A percentile compares a stretch with the other conserved stretches of the same genome.
These are phyloP conservation scores for Pseudopediastrum boryanum DNA, from an alignment of 139 green algal genomes.

Conservation along the genomic window DNA sequence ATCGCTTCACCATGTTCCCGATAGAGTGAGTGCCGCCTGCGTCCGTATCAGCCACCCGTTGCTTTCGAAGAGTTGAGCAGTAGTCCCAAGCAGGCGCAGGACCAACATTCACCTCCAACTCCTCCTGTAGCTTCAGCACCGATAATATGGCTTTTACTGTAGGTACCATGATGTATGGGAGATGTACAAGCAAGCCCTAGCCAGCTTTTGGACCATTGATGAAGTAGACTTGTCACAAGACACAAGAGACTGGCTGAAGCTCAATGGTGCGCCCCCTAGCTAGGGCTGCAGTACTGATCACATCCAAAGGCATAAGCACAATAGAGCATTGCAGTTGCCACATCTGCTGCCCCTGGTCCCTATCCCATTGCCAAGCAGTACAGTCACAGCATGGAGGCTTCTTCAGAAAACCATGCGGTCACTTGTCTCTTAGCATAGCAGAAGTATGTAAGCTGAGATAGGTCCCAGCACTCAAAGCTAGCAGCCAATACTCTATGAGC, in stretches of 20 bases:
- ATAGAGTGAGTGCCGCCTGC: slow-evolving; percentile 65
- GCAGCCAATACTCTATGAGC: too few species aligned
- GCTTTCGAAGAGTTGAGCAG: not conserved
- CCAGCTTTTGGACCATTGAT: slow-evolving; percentile 93
- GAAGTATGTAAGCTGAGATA: too few species aligned
- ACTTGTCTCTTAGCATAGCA: too few species aligned
- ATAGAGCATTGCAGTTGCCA: too few species aligned
- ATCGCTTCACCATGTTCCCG: slow-evolving; percentile 92
- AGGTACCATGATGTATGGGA: slow-evolving; percentile 78
- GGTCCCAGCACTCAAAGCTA: too few species aligned
- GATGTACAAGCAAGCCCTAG: slow-evolving; percentile 98
- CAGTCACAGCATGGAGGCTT: too few species aligned
- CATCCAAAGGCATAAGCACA: too few species aligned
- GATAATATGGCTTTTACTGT: not conserved
- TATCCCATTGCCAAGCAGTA: too few species aligned
- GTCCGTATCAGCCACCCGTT: not conserved
- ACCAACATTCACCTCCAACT: not conserved
- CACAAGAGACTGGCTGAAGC: slow-evolving; percentile 88
- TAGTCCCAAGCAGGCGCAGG: not conserved
- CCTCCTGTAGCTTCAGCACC: not conserved
- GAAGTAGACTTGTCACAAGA: slow-evolving; percentile 91
- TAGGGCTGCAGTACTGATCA: not conserved
- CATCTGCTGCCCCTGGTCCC: too few species aligned
- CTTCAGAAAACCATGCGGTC: too few species aligned
- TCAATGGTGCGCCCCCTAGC: slow-evolving; percentile 50